Base-by-base conservation (phyloP, 139 green algal species). In the Coccomyxa sp. region DNA sequence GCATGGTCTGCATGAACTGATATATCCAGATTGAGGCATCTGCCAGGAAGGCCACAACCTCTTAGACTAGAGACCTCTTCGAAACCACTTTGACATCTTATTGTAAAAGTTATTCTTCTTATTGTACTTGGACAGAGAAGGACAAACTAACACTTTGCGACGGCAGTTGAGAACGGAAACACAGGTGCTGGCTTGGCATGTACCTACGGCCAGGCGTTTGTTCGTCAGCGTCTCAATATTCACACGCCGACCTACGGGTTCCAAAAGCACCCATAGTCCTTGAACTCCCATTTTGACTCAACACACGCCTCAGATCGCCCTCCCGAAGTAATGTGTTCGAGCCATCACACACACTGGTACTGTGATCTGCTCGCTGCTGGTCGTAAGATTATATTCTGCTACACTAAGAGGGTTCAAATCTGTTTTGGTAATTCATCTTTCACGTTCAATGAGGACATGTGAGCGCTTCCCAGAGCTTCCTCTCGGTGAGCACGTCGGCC, bases 1-100 rank as follows among this genome's bases (percentile, higher is more conserved):
- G 90, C 96, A 99, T 99, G 0, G 96, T 95, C 75, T 96, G 95
- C 59, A 99, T 92, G 86, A 99, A 99, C 89, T 98, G 95, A 67
- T 94, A 91, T 13, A 99, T 83, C 97, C 97, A 99, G 25, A 98
- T 98, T 71, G 95, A 98, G 0, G 96, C 95, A 91, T 98, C 96
- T 98, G 92, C 82, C 75, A 30, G 21, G 17, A n/a, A 51, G 38
- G 3, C 38, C 58, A 76, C 38, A 82, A 11, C n/a, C 30, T 51
- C 38, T 51, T 7, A 51, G 3, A 51, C 7, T 51, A 51, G 38
- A 51, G 38, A 51, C 38, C 3, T 51, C 7, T 51, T 51, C 38
- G 38, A 11, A 3, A 51, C 38, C 7, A 11, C 7, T 51, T 51
- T 51, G 38, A 51, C 7, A 7, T 51, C 38, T 51, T 51, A 7